A percentile compares a stretch with the other conserved stretches of the same genome.
phyloP scores from a whole-genome alignment of 106 monocot genomes.

The Dactylorhiza incarnata region DNA sequence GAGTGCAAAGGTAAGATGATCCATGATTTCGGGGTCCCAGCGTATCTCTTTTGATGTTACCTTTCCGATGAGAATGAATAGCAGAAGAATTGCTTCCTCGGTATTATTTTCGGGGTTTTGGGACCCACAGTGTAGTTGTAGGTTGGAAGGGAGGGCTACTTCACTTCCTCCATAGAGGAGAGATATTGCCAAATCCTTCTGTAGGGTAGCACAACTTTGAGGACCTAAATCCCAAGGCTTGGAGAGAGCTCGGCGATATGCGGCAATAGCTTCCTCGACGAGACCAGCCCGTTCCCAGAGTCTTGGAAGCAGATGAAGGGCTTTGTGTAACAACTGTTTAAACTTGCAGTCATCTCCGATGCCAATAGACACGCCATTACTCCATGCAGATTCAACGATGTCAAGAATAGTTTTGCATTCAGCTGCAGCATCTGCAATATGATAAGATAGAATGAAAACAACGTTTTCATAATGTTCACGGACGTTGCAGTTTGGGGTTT shows the following conservation, averaged over 20 bases:
- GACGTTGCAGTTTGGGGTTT: no score
- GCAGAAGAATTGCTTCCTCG: slow-evolving; percentile 73
- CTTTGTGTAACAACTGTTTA: slow-evolving; percentile 65
- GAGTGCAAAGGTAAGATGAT: slow-evolving; percentile 72
- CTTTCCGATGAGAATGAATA: slow-evolving; percentile 55
- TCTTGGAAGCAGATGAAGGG: slow-evolving; percentile 52
- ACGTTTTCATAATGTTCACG: background rate
- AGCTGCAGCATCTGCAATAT: slow-evolving; percentile 61
- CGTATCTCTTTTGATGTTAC: slow-evolving; percentile 44
- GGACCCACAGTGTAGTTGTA: slow-evolving; percentile 25
- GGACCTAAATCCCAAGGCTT: slow-evolving; percentile 69
- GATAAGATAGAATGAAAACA: background rate
- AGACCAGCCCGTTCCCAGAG: slow-evolving; percentile 67
- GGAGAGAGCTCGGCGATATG: slow-evolving; percentile 56
- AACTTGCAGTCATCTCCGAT: slow-evolving; percentile 45
- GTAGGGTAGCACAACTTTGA: slow-evolving; percentile 40
- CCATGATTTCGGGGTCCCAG: slow-evolving; percentile 72
- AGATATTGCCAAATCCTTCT: slow-evolving; percentile 65
- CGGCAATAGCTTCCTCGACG: slow-evolving; percentile 52
- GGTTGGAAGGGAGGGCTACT: slow-evolving; percentile 19
- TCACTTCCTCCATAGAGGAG: slow-evolving; percentile 64
- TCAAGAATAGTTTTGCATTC: slow-evolving; percentile 75
- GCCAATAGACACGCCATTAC: slow-evolving; percentile 43
- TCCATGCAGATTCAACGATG: slow-evolving; percentile 76
- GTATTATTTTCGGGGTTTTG: slow-evolving; percentile 28